Conservation (phyloP, 768 basidiomycete genomes). For the Mycena maculata region DNA sequence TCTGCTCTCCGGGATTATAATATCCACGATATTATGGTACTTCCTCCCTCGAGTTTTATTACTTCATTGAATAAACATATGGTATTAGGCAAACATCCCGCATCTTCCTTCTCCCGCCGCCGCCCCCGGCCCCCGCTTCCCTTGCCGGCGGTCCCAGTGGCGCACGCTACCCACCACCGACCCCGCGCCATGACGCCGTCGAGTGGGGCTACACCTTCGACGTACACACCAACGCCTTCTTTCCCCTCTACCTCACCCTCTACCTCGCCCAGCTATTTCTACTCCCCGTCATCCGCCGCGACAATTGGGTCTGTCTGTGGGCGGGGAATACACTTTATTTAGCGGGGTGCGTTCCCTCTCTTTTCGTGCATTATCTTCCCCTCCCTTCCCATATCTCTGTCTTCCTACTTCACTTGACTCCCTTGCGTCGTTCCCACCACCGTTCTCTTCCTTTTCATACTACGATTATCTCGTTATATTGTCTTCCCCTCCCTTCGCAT, state of each 20-base stretch:
- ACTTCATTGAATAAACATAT: too few relatives aligned
- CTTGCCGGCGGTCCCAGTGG: constrained; percentile 52
- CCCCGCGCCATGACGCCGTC: constrained; percentile 44
- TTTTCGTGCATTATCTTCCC: not conserved
- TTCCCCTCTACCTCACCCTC: constrained; percentile 90
- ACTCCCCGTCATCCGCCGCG: constrained; percentile 82
- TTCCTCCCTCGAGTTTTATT: too few relatives aligned
- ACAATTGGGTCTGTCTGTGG: constrained; percentile 95
- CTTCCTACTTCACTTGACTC: not conserved
- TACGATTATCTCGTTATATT: too few relatives aligned
- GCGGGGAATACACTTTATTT: constrained; percentile 94
- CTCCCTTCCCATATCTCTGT: too few relatives aligned
- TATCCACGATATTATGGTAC: constrained; percentile 87
- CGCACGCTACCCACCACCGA: constrained; percentile 77
- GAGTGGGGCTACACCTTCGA: constrained; percentile 84
- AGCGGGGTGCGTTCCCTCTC: constrained; percentile 70
- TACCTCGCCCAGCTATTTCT: constrained; percentile 92
- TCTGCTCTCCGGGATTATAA: constrained; percentile 77
- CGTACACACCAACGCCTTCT: constrained; percentile 97
- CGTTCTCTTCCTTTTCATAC: not conserved
- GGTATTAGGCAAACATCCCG: constrained; percentile 37
- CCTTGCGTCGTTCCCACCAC: not conserved
- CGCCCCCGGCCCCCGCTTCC: constrained; percentile 33
- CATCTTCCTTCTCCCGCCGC: constrained; percentile 32
- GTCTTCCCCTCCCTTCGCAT: too few relatives aligned